Evolutionary conservation across 2,329 filamentous ascomycete genomes (phyloP), one percentile per base, ranked within the genome.

Genomic region (Incumbomyces lentus): DNA sequence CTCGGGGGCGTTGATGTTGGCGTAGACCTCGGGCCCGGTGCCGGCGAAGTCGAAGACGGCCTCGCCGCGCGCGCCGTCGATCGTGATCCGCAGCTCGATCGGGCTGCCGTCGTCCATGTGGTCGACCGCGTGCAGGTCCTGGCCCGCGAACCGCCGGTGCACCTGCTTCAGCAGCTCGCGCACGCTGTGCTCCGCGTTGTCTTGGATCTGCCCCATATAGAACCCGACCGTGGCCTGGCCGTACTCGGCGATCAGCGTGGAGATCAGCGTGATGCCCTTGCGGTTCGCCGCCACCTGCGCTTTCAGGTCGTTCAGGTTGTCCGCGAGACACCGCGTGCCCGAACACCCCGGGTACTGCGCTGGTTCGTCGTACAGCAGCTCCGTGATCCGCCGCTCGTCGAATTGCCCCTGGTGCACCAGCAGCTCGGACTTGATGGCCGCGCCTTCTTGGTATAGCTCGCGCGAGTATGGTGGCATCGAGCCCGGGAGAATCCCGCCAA

Each of bases 51-150:
- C 80, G 58, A 92, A 93, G 0, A 83, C 68, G 0, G 86, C 86
- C 51, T 85, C 82, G 13, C 85, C 86, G 35, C 83, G 80, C 0
- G 79, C 72, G 2, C 76, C 75, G 58, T 90, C 78, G 52, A 93
- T 92, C 1, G 78, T 81, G 10, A 93, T 74, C 51, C 79, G 82
- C 6, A 93, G 73, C 43, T 75, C 71, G 57, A 93, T 90, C 0
- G 85, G 84, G 8, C 77, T 84, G 19, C 86, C 86, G 56, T 93
- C 86, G 56, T 93, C 87, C 84, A 93, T 92, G 67, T 81, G 86
- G 59, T 94, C 86, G 1, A 81, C 71, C 0, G 87, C 84, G 6
- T 77, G 74, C 0, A 93, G 73, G n/a, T 84, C 78, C 48, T 78
- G 73, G 2, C 82, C 82, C 53, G 79, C 73, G 54, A 87, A 86